Evolutionary conservation across 2,329 filamentous ascomycete species (phyloP).

Genomic region (Trichoderma breve): DNA sequence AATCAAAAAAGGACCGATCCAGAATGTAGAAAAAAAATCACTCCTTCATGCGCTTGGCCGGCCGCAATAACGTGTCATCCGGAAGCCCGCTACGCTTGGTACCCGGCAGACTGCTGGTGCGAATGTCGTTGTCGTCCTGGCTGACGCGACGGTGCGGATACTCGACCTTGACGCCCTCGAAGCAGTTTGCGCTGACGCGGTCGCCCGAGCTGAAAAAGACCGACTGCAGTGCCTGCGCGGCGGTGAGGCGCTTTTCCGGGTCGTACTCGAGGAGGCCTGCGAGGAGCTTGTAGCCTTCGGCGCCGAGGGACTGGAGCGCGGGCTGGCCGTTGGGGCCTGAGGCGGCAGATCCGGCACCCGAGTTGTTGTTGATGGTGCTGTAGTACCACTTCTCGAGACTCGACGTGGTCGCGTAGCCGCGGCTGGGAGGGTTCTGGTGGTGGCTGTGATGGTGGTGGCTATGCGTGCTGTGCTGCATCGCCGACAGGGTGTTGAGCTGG

Average conservation of each 20-base stretch:
- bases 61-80: conserved; percentile 70
- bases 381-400: conserved; percentile 80
- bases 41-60: conserved; percentile 63
- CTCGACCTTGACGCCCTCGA: conserved; percentile 82
- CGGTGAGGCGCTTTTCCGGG: conserved; percentile 81
- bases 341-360: conserved; percentile 30
- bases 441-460: conserved; percentile 46
- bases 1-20: too few species aligned
- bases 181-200: conserved; percentile 77
- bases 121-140: conserved; percentile 93
- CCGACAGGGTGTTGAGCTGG: conserved; percentile 60
- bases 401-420: conserved; percentile 36
- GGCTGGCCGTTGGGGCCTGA: conserved; percentile 27
- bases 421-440: conserved; percentile 37
- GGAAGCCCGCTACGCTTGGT: conserved; percentile 85
- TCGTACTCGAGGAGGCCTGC: conserved; percentile 88
- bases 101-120: conserved; percentile 83
- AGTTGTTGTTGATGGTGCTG: conserved; percentile 61
- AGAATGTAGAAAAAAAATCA: conserved; percentile 20
- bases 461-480: conserved; percentile 45
- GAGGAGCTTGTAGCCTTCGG: conserved; percentile 79
- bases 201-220: conserved; percentile 80
- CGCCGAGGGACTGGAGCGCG: conserved; percentile 60
- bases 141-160: conserved; percentile 90
- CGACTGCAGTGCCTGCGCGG: conserved; percentile 83